These are phyloP conservation scores for Trichoderma aggressivum DNA, from an alignment of 2,329 filamentous ascomycete genomes.

Conservation along the genomic window DNA sequence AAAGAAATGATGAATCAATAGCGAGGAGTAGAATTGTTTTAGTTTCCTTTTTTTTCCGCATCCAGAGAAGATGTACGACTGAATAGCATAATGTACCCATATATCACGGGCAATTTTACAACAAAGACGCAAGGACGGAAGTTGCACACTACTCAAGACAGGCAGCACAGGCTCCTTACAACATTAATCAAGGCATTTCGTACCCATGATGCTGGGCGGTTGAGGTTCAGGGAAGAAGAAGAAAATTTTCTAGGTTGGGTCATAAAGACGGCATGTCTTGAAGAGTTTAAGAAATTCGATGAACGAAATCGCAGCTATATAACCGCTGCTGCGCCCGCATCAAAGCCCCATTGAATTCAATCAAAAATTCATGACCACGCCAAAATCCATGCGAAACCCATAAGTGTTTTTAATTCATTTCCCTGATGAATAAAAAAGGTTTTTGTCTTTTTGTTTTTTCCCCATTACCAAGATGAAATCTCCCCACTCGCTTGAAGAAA, in stretches of 20 bases:
- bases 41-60: background rate
- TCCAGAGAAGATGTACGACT: background rate
- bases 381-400: constrained; percentile 34
- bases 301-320: constrained; percentile 29
- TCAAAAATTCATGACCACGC: constrained; percentile 36
- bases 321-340: constrained; percentile 8
- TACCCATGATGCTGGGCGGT: background rate
- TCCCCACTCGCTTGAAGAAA: background rate
- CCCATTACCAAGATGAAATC: background rate
- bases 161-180: background rate
- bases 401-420: constrained; percentile 7
- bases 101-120: background rate
- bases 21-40: background rate
- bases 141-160: background rate
- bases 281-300: constrained; percentile 34
- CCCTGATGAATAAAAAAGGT: background rate
- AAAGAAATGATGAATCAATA: constrained; percentile 56
- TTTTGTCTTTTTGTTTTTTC: background rate
- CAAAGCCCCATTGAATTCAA: constrained; percentile 12
- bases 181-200: background rate
- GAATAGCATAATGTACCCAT: background rate
- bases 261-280: background rate
- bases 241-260: background rate
- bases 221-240: background rate
- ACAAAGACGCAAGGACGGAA: background rate